These are phyloP conservation scores for Mentha longifolia DNA, from an alignment of 257 asterid genomes.

Conservation along the genomic window DNA sequence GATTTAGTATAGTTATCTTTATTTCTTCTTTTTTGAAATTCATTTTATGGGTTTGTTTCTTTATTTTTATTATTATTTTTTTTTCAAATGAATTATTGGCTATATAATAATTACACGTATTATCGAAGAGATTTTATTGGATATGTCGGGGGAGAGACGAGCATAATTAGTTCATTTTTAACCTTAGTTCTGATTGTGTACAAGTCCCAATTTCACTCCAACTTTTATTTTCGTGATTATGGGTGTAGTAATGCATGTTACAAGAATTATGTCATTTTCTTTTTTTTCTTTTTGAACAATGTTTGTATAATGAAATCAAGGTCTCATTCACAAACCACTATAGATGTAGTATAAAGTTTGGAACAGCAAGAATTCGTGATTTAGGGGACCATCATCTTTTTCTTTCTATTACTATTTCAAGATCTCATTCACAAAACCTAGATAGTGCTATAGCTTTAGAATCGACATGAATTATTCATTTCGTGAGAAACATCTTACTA, in stretches of 20 bases:
- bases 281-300: too few relatives aligned
- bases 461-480: too few relatives aligned
- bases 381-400: too few relatives aligned
- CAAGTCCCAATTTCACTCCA: background rate
- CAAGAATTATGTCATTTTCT: too few relatives aligned
- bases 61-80: conserved; percentile 15
- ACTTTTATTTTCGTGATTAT: background rate
- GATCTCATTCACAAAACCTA: too few relatives aligned
- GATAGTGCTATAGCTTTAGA: too few relatives aligned
- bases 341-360: too few relatives aligned
- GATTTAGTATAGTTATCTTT: conserved; percentile 37
- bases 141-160: conserved; percentile 25
- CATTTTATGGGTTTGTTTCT: conserved; percentile 36
- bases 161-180: conserved; percentile 37
- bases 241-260: background rate
- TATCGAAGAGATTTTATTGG: conserved; percentile 31
- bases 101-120: conserved; percentile 28
- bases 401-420: too few relatives aligned
- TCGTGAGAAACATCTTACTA: too few relatives aligned
- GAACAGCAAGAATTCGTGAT: too few relatives aligned
- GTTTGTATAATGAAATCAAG: too few relatives aligned
- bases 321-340: too few relatives aligned
- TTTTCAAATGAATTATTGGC: conserved; percentile 33
- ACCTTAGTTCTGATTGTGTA: conserved; percentile 15
- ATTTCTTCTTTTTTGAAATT: conserved; percentile 34